Evolutionary conservation across 345 rosid species (phyloP), one percentile per base, ranked within the genome.

Genomic region (Microthlaspi erraticum): DNA sequence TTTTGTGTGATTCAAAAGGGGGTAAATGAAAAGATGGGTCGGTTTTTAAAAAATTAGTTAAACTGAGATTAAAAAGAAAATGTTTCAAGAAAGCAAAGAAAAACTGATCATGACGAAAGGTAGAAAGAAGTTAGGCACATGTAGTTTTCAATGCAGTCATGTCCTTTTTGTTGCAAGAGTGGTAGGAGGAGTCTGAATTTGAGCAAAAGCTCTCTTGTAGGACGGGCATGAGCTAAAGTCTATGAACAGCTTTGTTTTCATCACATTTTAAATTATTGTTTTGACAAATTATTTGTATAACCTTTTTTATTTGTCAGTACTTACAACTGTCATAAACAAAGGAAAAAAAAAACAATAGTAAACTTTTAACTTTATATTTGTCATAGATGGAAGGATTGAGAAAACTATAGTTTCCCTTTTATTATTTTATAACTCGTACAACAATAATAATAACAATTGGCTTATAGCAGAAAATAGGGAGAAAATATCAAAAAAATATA

Each of bases 111-210:
- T 60, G 17, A 38, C 1, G 8, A 70, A 29, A 48, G 0, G 6
- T 19, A 45, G 23, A 49, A 50, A 50, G 26, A 23, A 34, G 43
- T 33, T 71, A 52, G 53, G 68, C 75, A 61, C 23, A 41, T 51
- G 75, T 61, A 17, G 9, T 2, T 56, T 10, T 36, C 61, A 34
- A 43, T 56, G 61, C 13, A 34, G 61, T 33, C 60, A 54, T 33
- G 60, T 36, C 43, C 29, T 55, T 33, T 32, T 34, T 53, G 12
- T 3, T 52, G 37, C 8, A 6, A n/a, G 11, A 8, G 4, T 23
- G 19, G 37, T 52, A 13, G 38, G 10, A 54, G 20, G 39, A 36
- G 14, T 53, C 58, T 31, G 31, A 3, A 7, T 36, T 31, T 54
- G 23, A 33, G 59, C 39, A 12, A 32, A 32, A 32, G 9, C 59